These are phyloP conservation scores for Fusarium tjaetaba DNA, from an alignment of 2,329 filamentous ascomycete genomes.

Conservation along the genomic window DNA sequence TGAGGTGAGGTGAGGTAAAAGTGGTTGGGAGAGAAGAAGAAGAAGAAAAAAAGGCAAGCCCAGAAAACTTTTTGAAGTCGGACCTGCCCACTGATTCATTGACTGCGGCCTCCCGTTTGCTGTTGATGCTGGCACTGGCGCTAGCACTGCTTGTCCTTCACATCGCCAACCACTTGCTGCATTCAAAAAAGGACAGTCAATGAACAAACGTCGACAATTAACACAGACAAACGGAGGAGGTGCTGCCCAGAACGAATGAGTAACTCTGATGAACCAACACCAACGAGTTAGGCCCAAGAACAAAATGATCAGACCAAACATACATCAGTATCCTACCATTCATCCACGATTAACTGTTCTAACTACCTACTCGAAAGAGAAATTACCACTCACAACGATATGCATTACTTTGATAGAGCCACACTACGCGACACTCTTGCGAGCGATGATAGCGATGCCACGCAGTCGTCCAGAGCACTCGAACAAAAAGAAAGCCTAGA, in stretches of 20 bases:
- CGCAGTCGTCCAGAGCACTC: no score
- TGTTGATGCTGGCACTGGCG: not conserved
- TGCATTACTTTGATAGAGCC: no score
- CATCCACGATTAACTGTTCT: fast-evolving
- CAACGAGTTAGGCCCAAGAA: not conserved
- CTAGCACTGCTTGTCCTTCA: not conserved
- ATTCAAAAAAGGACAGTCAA: fast-evolving
- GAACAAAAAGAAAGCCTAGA: conserved; percentile 35
- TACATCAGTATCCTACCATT: not conserved
- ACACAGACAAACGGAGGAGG: fast-evolving
- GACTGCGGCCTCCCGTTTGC: not conserved
- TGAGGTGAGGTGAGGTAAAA: not conserved
- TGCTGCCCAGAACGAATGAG: fast-evolving
- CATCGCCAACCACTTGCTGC: fast-evolving
- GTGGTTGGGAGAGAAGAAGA: not conserved
- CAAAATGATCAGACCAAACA: not conserved
- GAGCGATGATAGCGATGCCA: no score
- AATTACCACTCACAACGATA: fast-evolving
- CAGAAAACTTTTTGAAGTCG: fast-evolving
- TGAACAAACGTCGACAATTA: not conserved
- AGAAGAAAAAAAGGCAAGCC: not conserved
- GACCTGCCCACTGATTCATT: not conserved
- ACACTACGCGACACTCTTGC: no score
- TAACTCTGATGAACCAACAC: not conserved
- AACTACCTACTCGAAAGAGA: not conserved